Percentiles rank a stretch among this genome's conserved stretches.
Conservation (phyloP, 2,329 filamentous ascomycete species). For the Nothophoma quercina region DNA sequence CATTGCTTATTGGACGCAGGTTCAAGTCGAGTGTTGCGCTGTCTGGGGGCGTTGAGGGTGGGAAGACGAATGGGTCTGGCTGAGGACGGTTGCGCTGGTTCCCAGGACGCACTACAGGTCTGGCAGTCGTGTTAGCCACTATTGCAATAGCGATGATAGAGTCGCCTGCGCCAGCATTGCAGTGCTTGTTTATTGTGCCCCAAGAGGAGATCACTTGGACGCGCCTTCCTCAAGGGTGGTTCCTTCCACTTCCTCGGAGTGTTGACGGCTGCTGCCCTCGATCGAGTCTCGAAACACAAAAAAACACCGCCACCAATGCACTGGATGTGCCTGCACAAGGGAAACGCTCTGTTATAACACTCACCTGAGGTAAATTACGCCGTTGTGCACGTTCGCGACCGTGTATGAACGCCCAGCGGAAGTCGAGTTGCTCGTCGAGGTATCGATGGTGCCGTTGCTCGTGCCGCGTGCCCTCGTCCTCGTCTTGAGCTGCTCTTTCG, state of each 20-base stretch:
- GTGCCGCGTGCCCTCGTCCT: conserved; percentile 39
- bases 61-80: conserved; percentile 50
- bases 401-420: conserved; percentile 53
- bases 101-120: conserved; percentile 47
- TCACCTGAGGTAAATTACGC: conserved; percentile 58
- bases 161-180: conserved; percentile 21
- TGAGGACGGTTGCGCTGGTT: conserved; percentile 44
- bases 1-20: conserved; percentile 45
- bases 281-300: conserved; percentile 1
- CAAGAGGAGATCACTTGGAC: neutral
- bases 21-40: conserved; percentile 41
- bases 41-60: conserved; percentile 49
- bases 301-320: no score
- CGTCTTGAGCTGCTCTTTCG: conserved; percentile 47
- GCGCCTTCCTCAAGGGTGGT: conserved; percentile 1
- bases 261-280: neutral
- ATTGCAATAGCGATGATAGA: neutral
- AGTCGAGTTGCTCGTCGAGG: conserved; percentile 35
- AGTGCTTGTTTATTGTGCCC: neutral
- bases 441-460: conserved; percentile 45
- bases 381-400: conserved; percentile 58
- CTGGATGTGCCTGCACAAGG: neutral
- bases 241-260: neutral
- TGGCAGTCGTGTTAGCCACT: conserved; percentile 23
- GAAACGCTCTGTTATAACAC: conserved; percentile 11